These are phyloP conservation scores for Podospora pseudoanserina DNA, from an alignment of 495 filamentous ascomycete genomes.

Conservation along the genomic window DNA sequence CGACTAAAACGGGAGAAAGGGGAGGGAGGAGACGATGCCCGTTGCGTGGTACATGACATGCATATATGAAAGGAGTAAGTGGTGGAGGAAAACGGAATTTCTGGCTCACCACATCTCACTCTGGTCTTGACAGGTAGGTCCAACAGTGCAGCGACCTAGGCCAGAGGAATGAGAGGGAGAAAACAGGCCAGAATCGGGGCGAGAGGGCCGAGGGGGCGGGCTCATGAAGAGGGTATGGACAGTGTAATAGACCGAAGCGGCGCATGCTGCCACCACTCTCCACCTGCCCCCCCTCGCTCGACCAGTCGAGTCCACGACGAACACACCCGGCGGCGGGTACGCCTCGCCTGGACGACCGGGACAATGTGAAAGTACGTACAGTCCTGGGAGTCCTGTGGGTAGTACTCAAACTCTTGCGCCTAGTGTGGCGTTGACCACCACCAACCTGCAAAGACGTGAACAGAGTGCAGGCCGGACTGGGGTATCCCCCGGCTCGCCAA, in stretches of 20 bases:
- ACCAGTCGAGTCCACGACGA: slow-evolving; percentile 17
- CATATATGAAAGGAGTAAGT: slow-evolving; percentile 10
- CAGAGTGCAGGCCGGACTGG: slow-evolving; percentile 13
- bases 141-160: slow-evolving; percentile 9
- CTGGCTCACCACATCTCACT: slow-evolving; percentile 13
- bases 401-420: slow-evolving; percentile 13
- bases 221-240: slow-evolving; percentile 11
- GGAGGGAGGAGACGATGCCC: slow-evolving; percentile 10
- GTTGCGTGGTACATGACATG: slow-evolving; percentile 18
- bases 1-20: slow-evolving; percentile 8
- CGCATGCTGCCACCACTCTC: slow-evolving; percentile 14
- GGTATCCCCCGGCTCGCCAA: slow-evolving; percentile 15
- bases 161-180: slow-evolving; percentile 9
- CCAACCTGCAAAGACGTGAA: slow-evolving; percentile 20
- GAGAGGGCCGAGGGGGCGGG: slow-evolving; percentile 11
- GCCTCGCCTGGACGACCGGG: slow-evolving; percentile 16
- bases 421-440: slow-evolving; percentile 26
- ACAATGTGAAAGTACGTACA: background rate
- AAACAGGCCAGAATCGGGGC: slow-evolving; percentile 14
- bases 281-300: background rate
- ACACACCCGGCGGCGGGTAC: slow-evolving; percentile 10
- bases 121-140: slow-evolving; percentile 5
- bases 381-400: background rate
- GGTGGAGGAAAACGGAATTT: background rate
- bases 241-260: slow-evolving; percentile 19